phyloP scores from a whole-genome alignment of 495 filamentous ascomycete genomes.

The Xylona heveae region DNA sequence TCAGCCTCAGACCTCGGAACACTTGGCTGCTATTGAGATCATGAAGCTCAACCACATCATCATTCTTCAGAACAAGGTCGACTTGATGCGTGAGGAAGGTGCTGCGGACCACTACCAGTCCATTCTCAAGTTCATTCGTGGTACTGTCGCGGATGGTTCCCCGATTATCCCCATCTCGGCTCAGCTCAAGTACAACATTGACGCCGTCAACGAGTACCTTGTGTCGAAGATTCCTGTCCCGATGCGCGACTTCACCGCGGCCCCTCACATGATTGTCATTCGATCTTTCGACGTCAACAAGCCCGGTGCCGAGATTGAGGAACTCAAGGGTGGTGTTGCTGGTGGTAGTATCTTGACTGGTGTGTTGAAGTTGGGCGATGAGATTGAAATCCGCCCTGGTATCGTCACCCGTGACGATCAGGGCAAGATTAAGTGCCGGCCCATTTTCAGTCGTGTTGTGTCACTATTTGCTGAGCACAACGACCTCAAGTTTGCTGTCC shows the following conservation, averaged over 20 bases:
- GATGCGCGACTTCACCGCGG: slow-evolving; percentile 64
- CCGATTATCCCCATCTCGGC: slow-evolving; percentile 97
- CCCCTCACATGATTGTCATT: slow-evolving; percentile 96
- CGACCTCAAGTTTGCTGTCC: slow-evolving; percentile 91
- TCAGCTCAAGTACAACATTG: slow-evolving; percentile 98
- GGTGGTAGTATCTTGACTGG: slow-evolving; percentile 92
- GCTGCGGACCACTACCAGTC: slow-evolving; percentile 85
- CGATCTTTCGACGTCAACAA: slow-evolving; percentile 99
- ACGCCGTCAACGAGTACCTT: slow-evolving; percentile 87
- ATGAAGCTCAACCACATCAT: slow-evolving; percentile 98
- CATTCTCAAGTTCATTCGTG: slow-evolving; percentile 92
- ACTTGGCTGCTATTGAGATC: slow-evolving; percentile 95
- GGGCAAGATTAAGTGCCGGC: slow-evolving; percentile 84
- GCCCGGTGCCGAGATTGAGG: slow-evolving; percentile 97
- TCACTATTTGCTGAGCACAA: slow-evolving; percentile 95
- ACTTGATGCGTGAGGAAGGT: slow-evolving; percentile 84
- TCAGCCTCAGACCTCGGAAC: slow-evolving; percentile 97
- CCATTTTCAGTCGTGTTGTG: slow-evolving; percentile 88
- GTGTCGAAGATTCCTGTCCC: slow-evolving; percentile 87
- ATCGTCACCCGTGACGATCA: slow-evolving; percentile 85
- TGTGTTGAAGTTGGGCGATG: slow-evolving; percentile 85
- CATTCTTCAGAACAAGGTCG: slow-evolving; percentile 98
- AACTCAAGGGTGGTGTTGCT: slow-evolving; percentile 95
- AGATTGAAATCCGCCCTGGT: slow-evolving; percentile 95
- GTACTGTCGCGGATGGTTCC: slow-evolving; percentile 86